A percentile compares a stretch with the other conserved stretches of the same genome.
Conservation (phyloP, 352 stramenopile genomes). For the Pythium biforme region DNA sequence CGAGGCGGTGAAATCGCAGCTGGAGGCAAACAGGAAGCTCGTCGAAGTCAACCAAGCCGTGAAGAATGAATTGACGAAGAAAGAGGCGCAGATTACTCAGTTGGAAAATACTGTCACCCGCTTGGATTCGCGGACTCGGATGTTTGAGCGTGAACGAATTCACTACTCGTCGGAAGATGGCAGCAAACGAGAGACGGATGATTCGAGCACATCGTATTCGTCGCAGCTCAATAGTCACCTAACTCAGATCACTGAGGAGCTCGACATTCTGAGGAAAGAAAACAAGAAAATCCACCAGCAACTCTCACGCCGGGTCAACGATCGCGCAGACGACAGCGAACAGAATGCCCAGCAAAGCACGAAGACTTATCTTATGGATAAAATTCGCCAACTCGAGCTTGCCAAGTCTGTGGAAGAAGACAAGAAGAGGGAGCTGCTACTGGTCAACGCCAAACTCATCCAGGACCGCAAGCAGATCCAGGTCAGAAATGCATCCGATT, state of each 20-base stretch:
- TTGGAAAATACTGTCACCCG: conserved; percentile 37
- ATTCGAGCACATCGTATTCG: conserved; percentile 31
- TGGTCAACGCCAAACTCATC: conserved; percentile 66
- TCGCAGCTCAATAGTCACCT: conserved; percentile 46
- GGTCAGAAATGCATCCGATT: conserved; percentile 31
- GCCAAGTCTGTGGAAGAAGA: conserved; percentile 40
- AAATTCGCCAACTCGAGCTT: conserved; percentile 52
- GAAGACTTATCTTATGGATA: conserved; percentile 38
- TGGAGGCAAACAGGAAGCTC: conserved; percentile 44
- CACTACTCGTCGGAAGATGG: conserved; percentile 40
- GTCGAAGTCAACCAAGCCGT: conserved; percentile 37
- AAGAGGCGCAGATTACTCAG: conserved; percentile 16
- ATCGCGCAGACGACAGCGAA: background rate
- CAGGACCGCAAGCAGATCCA: conserved; percentile 64
- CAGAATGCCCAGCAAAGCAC: background rate
- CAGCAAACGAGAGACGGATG: conserved; percentile 32
- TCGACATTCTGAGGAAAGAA: conserved; percentile 46
- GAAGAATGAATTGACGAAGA: conserved; percentile 37
- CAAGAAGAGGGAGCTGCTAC: conserved; percentile 59
- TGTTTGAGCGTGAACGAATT: conserved; percentile 51
- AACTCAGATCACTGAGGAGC: conserved; percentile 37
- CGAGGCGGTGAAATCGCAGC: conserved; percentile 36
- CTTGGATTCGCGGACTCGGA: conserved; percentile 44
- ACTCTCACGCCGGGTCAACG: background rate
- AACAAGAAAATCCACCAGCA: conserved; percentile 36